Evolutionary conservation across 192 early-diverging fungal genomes (phyloP), one percentile per base, ranked within the genome.

Genomic region (Backusella psychrophila): DNA sequence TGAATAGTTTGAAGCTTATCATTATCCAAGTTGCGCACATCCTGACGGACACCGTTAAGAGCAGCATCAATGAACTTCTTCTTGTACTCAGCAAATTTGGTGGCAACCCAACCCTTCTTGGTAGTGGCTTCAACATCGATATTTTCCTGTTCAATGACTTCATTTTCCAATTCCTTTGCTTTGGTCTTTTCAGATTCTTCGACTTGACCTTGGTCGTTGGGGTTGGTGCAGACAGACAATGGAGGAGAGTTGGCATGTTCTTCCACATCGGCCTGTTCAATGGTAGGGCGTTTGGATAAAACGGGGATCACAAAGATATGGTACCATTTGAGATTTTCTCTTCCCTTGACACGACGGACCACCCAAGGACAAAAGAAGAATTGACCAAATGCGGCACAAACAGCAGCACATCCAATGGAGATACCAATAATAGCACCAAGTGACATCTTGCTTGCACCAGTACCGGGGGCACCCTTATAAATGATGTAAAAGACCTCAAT

Each of bases 301-400:
- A 89, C 84, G 65, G 87, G 87, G 71, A 90, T 84, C 69, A 91
- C 78, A 69, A 88, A 87, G 29, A 92, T 73, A 63, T 94, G 93
- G 82, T 93, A 93, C 92, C 90, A 94, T 67, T 83, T 84, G 33
- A 95, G 72, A 49, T 89, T 78, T 74, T 94, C 93, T 71, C 90
- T 87, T 42, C 86, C 87, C 33, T 88, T 77, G 34, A 94, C 77
- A 34, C 82, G 81, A 69, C 93, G 91, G 49, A 82, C 81, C 35
- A 95, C 82, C 85, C 85, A 95, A 35, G 89, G 87, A 71, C 88
- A 81, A 78, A 91, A 84, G 84, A 94, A 93, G 84, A 90, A 82
- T 84, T 85, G 84, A 52, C 83, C 73, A 77, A 90, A 87, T 17
- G 86, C 71, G 35, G 88, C 88, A 72, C 90, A 87, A 4, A 71